These are phyloP conservation scores for Cladosporium colombiae DNA, from an alignment of 2,329 filamentous ascomycete species.

Conservation along the genomic window DNA sequence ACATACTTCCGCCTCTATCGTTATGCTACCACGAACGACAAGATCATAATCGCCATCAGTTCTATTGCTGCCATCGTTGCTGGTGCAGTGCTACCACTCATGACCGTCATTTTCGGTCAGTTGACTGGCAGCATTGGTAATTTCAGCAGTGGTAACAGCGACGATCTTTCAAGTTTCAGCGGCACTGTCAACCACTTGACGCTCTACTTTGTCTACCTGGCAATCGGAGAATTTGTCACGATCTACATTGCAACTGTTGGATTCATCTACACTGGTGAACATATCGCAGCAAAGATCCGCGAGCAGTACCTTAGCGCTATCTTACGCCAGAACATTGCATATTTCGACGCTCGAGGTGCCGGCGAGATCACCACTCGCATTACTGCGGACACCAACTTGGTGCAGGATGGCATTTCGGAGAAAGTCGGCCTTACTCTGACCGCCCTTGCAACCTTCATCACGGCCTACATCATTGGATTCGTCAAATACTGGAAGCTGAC, in stretches of 20 bases:
- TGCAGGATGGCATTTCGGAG: conserved; percentile 91
- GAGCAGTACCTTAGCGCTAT: conserved; percentile 81
- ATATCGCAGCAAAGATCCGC: conserved; percentile 55
- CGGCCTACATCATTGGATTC: conserved; percentile 89
- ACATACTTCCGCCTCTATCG: conserved; percentile 46
- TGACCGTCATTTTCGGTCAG: conserved; percentile 68
- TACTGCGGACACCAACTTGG: conserved; percentile 87
- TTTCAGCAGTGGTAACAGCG: conserved; percentile 42
- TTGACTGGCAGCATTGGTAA: conserved; percentile 71
- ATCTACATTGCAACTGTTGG: conserved; percentile 80
- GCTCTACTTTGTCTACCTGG: conserved; percentile 84
- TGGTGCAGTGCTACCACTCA: conserved; percentile 40
- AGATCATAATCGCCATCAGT: conserved; percentile 43
- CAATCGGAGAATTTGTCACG: conserved; percentile 74
- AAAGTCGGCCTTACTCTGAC: conserved; percentile 79
- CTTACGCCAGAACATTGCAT: conserved; percentile 84
- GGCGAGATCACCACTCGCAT: conserved; percentile 94
- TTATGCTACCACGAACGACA: conserved; percentile 46
- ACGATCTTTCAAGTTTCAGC: conserved; percentile 53
- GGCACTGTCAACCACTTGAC: conserved; percentile 63
- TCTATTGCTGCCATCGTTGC: conserved; percentile 38
- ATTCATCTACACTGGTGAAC: conserved; percentile 70
- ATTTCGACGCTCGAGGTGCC: conserved; percentile 88
- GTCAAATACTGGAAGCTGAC: conserved; percentile 91
- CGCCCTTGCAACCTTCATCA: conserved; percentile 77